These are phyloP conservation scores for Fragosphaeria purpurea DNA, from an alignment of 2,329 filamentous ascomycete species.

Conservation along the genomic window DNA sequence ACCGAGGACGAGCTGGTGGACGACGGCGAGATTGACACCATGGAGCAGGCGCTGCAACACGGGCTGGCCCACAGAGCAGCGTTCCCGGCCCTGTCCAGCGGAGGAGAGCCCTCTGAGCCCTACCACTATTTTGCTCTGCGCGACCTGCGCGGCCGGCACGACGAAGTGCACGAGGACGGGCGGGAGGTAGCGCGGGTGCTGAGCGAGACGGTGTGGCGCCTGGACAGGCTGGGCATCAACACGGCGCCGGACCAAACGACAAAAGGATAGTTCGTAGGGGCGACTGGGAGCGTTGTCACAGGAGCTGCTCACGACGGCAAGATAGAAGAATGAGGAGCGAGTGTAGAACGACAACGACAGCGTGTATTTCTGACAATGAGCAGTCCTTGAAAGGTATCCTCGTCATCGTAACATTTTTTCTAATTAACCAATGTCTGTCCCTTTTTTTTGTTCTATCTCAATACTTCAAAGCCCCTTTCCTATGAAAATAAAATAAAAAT, in stretches of 20 bases:
- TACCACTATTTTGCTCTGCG: constrained; percentile 17
- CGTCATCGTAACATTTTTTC: too few species aligned
- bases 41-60: constrained; percentile 37
- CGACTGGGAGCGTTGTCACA: too few species aligned
- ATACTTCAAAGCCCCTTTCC: too few species aligned
- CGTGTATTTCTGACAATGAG: too few species aligned
- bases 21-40: constrained; percentile 46
- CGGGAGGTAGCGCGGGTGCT: constrained; percentile 42
- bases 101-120: too few species aligned
- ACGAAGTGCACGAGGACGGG: constrained; percentile 54
- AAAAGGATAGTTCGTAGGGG: background rate
- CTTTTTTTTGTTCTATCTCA: too few species aligned
- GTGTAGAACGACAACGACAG: too few species aligned
- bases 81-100: constrained; percentile 17
- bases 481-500: too few species aligned
- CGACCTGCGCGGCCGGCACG: constrained; percentile 48
- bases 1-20: constrained; percentile 41
- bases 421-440: too few species aligned
- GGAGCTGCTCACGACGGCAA: too few species aligned
- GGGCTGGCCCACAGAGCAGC: constrained; percentile 23
- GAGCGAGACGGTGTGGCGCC: constrained; percentile 16
- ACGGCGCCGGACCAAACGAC: background rate
- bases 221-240: constrained; percentile 3
- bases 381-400: too few species aligned
- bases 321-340: too few species aligned